Conservation (phyloP, 257 asterid genomes). For the Solanum piurae region DNA sequence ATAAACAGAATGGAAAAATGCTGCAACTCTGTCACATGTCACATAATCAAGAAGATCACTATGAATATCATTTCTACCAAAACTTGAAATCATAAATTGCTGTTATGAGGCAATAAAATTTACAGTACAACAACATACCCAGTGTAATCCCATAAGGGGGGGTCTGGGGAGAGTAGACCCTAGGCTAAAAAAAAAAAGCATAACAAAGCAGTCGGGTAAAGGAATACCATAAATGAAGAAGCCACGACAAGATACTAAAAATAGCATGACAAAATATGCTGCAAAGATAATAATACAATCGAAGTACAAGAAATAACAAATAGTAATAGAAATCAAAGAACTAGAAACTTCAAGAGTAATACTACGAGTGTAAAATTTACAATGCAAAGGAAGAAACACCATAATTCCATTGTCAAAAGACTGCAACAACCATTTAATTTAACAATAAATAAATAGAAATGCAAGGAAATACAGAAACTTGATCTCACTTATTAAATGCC, state of each 20-base stretch:
- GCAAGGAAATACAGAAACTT: neutral
- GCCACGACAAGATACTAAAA: neutral
- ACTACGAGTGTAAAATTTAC: neutral
- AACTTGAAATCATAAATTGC: neutral
- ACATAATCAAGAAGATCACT: neutral
- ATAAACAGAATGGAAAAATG: neutral
- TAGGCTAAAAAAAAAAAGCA: too few relatives aligned
- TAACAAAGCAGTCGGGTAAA: neutral
- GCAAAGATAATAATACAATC: neutral
- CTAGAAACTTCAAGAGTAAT: neutral
- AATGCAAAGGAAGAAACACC: neutral
- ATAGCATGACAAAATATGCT: neutral
- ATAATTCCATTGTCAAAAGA: neutral
- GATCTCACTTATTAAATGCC: constrained; percentile 45
- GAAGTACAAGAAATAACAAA: neutral
- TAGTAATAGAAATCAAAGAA: neutral
- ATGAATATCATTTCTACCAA: neutral
- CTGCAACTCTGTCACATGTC: neutral
- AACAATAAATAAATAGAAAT: too few relatives aligned
- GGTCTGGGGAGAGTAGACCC: neutral
- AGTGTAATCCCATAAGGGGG: neutral
- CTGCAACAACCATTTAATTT: neutral
- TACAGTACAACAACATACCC: too few relatives aligned
- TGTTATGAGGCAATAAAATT: too few relatives aligned
- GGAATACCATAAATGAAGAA: neutral